Evolutionary conservation across 345 rosid species (phyloP).

Genomic region (Salix exigua): DNA sequence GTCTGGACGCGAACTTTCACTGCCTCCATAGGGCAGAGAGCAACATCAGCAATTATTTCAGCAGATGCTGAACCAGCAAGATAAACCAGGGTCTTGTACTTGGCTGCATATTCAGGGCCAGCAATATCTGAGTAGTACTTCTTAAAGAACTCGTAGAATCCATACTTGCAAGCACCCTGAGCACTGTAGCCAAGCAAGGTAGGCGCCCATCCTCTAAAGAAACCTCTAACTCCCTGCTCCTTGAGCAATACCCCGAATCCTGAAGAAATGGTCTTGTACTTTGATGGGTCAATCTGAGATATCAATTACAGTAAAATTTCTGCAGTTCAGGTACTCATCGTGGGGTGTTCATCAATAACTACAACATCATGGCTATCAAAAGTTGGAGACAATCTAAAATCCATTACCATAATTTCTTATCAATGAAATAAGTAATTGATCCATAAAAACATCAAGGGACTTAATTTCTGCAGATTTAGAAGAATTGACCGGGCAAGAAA

Average conservation of each 20-base stretch:
- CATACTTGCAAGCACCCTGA: slow-evolving; percentile 90
- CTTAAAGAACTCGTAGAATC: slow-evolving; percentile 87
- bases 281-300: slow-evolving; percentile 74
- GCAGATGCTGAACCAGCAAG: slow-evolving; percentile 96
- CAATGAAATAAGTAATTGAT: no score
- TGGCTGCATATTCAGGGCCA: slow-evolving; percentile 82
- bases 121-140: slow-evolving; percentile 90
- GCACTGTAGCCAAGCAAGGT: slow-evolving; percentile 89
- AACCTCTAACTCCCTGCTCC: slow-evolving; percentile 83
- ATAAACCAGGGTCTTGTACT: slow-evolving; percentile 85
- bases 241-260: slow-evolving; percentile 72
- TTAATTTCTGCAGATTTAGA: no score
- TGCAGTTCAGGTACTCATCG: neutral
- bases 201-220: slow-evolving; percentile 90
- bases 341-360: neutral
- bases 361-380: neutral
- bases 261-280: slow-evolving; percentile 72
- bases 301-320: neutral
- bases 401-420: neutral
- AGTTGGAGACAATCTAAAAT: neutral
- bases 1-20: slow-evolving; percentile 96
- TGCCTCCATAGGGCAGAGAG: slow-evolving; percentile 95
- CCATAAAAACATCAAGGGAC: no score
- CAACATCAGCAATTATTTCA: slow-evolving; percentile 83
- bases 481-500: neutral